Base-by-base conservation (phyloP, 495 filamentous ascomycete species). In the Xanthoparmelia taractica region DNA sequence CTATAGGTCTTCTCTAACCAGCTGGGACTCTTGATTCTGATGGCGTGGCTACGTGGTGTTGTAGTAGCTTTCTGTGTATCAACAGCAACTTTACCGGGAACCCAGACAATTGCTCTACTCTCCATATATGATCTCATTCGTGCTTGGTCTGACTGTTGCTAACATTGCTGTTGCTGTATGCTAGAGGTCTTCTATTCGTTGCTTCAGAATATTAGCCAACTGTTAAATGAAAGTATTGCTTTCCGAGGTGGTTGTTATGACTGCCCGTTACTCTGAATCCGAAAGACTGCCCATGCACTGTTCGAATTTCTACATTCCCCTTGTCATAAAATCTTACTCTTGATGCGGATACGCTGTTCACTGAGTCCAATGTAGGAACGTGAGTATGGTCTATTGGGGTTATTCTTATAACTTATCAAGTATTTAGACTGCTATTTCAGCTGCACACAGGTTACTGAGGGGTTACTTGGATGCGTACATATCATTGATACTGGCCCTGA, bases 51-150 rank as follows among this genome's bases (percentile, higher is more conserved):
- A 60, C 33, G 43, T n/a, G 48, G 12, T 57, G n/a, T 40, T 63
- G 60, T 59, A 56, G 58, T 56, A 62, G 47, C 41, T 54, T 52
- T 58, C 36, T 38, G 31, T 63, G 61, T 63, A 63, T 58, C 41
- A 63, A 63, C 47, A 63, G 25, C 54, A 63, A 58, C 36, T 29
- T 25, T 40, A 57, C 37, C 23, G 41, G 58, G 54, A 63, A 59
- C 15, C 27, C 38, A 33, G 56, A 25, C 40, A 58, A 41, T 25
- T 47, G 38, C 52, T 63, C 60, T 45, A 36, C 40, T 63, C 60
- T 62, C 55, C 40, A 56, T 25, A 57, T 6, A 2, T 20, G 18
- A 12, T 5, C 17, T 52, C 27, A 33, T n/a, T 1, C 2, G 0
- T 54, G 15, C 1, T 31, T 12, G 8, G 33, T 10, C 7, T 33